Evolutionary conservation across 1,284 basidiomycete genomes (phyloP).

Genomic region (Apiotrichum domesticum): DNA sequence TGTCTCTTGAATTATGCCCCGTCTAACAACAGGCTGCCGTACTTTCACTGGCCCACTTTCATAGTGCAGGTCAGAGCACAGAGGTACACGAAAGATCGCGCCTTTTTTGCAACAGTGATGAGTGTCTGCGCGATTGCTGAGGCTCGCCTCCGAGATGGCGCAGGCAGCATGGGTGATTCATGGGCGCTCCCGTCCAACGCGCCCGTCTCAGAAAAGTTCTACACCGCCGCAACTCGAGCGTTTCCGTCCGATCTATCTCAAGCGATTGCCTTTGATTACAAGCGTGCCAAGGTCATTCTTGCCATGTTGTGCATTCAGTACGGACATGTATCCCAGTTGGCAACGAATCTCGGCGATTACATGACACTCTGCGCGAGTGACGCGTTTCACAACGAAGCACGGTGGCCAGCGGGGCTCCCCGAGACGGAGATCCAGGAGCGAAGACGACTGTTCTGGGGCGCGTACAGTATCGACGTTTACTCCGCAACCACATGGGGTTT

Average conservation of each 20-base stretch:
- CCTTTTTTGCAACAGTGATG: conserved; percentile 35
- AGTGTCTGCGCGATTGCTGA: conserved; percentile 38
- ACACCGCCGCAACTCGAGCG: conserved; percentile 19
- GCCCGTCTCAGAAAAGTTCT: conserved; percentile 28
- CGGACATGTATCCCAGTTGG: conserved; percentile 25
- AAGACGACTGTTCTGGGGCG: conserved; percentile 42
- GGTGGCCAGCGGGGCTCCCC: conserved; percentile 34
- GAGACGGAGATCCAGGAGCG: conserved; percentile 39
- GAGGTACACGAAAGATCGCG: conserved; percentile 29
- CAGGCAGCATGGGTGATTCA: conserved; percentile 7
- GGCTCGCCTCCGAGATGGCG: conserved; percentile 40
- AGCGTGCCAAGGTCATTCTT: conserved; percentile 29
- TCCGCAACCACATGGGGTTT: conserved; percentile 38
- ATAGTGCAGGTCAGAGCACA: conserved; percentile 18
- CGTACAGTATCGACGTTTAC: conserved; percentile 42
- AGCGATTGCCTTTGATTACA: conserved; percentile 29
- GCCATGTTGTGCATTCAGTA: conserved; percentile 37
- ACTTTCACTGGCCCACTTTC: conserved; percentile 45
- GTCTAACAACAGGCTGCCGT: conserved; percentile 23
- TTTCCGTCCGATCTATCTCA: conserved; percentile 22
- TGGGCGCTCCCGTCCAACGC: neutral
- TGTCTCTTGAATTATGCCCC: neutral
- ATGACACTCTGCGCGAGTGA: conserved; percentile 34
- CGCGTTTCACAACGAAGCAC: conserved; percentile 36
- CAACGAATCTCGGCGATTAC: conserved; percentile 36